Evolutionary conservation across 768 basidiomycete species (phyloP).

Genomic region (Mycena pura): DNA sequence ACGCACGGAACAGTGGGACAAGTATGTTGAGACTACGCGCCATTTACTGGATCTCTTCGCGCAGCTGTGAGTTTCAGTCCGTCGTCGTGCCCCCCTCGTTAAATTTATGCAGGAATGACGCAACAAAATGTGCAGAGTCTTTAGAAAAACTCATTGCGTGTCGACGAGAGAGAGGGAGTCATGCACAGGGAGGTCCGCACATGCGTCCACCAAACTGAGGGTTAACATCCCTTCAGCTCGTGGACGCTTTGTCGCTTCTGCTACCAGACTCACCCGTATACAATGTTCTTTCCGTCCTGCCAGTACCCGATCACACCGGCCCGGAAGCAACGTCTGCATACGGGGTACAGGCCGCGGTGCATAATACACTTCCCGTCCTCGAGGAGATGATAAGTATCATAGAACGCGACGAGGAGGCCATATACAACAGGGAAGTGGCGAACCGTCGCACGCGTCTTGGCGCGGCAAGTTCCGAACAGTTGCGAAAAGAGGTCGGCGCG

Average conservation of each 20-base stretch:
- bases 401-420: slow-evolving; percentile 67
- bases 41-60: slow-evolving; percentile 64
- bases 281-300: slow-evolving; percentile 65
- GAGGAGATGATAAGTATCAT: slow-evolving; percentile 72
- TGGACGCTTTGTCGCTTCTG: slow-evolving; percentile 67
- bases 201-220: neutral
- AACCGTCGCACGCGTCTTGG: slow-evolving; percentile 81
- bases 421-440: slow-evolving; percentile 70
- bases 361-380: slow-evolving; percentile 73
- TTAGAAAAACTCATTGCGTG: slow-evolving; percentile 79
- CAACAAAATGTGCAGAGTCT: slow-evolving; percentile 78
- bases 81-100: neutral
- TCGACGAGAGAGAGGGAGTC: slow-evolving; percentile 64
- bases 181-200: slow-evolving; percentile 55
- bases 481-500: slow-evolving; percentile 67
- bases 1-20: slow-evolving; percentile 61
- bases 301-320: slow-evolving; percentile 78
- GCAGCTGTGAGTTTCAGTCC: slow-evolving; percentile 50
- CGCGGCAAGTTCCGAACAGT: slow-evolving; percentile 62
- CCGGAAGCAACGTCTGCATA: slow-evolving; percentile 68
- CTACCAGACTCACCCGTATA: slow-evolving; percentile 79
- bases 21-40: slow-evolving; percentile 58
- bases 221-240: slow-evolving; percentile 53
- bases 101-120: slow-evolving; percentile 63
- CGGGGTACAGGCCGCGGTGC: slow-evolving; percentile 63